Evolutionary conservation across 192 early-diverging fungal genomes (phyloP).

Genomic region (Linnemannia hyalina): DNA sequence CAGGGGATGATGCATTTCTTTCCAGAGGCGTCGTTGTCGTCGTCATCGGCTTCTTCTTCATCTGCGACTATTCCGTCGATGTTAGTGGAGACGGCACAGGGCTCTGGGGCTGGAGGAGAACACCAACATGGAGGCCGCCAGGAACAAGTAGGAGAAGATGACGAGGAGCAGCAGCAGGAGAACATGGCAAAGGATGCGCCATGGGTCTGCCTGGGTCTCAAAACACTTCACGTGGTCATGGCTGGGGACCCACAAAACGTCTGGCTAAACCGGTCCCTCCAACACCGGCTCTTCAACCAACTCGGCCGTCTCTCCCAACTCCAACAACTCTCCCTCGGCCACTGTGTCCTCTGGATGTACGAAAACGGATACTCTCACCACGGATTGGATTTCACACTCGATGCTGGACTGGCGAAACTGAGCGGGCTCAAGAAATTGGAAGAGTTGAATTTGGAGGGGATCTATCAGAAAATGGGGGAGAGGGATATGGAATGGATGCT

Average conservation of each 20-base stretch:
- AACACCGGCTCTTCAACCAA: slow-evolving; percentile 14
- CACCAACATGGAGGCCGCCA: neutral
- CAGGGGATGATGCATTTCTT: neutral
- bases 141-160: neutral
- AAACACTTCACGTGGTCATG: slow-evolving; percentile 14
- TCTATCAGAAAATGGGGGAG: slow-evolving; percentile 11
- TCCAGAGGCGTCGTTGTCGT: neutral
- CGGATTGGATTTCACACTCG: slow-evolving; percentile 19
- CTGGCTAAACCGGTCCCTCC: neutral
- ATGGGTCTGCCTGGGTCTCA: slow-evolving; percentile 21
- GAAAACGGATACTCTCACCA: slow-evolving; percentile 1
- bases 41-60: neutral
- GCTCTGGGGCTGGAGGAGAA: neutral
- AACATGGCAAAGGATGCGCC: neutral
- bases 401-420: slow-evolving; percentile 2
- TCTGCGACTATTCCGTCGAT: neutral
- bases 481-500: slow-evolving; percentile 24
- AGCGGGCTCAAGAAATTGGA: neutral
- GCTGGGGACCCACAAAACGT: neutral
- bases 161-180: neutral
- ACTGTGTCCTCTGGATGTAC: slow-evolving; percentile 7
- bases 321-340: neutral
- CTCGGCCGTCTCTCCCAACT: slow-evolving; percentile 5
- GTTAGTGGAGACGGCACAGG: neutral
- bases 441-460: slow-evolving; percentile 15